Percentiles rank a stretch among this genome's conserved stretches.
Evolutionary conservation across 176 grass and related monocot genomes (phyloP).

Genomic region (Metroxylon sagu): DNA sequence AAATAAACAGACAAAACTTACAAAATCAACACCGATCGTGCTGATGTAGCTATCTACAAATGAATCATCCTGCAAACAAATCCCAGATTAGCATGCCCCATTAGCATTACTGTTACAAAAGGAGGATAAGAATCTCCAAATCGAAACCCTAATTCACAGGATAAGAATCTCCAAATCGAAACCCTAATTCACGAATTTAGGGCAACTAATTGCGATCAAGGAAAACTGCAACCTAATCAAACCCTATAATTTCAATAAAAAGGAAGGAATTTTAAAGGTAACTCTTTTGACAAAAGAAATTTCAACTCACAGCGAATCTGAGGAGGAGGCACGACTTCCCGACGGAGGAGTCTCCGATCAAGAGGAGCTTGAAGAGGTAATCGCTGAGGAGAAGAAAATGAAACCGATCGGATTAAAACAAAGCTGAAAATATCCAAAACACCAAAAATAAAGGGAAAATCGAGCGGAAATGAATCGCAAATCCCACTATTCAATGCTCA

Average conservation of each 20-base stretch:
- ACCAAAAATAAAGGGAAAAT: not conserved
- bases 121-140: no score
- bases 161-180: no score
- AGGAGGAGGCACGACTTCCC: conserved; percentile 93
- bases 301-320: conserved; percentile 60
- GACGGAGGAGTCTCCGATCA: conserved; percentile 95
- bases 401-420: not conserved
- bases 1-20: conserved; percentile 22
- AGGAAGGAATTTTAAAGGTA: not conserved
- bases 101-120: no score
- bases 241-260: not conserved
- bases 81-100: not conserved
- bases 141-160: no score
- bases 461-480: not conserved
- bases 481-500: conserved; percentile 55
- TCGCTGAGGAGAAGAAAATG: conserved; percentile 36
- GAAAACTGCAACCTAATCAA: not conserved
- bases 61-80: conserved; percentile 59
- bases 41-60: conserved; percentile 92
- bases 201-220: no score
- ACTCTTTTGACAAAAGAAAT: not conserved
- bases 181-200: no score
- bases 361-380: conserved; percentile 98
- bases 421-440: not conserved
- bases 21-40: conserved; percentile 97